Base-by-base conservation (phyloP, 805 yeast genomes). In the Scheffersomyces stipitis region DNA sequence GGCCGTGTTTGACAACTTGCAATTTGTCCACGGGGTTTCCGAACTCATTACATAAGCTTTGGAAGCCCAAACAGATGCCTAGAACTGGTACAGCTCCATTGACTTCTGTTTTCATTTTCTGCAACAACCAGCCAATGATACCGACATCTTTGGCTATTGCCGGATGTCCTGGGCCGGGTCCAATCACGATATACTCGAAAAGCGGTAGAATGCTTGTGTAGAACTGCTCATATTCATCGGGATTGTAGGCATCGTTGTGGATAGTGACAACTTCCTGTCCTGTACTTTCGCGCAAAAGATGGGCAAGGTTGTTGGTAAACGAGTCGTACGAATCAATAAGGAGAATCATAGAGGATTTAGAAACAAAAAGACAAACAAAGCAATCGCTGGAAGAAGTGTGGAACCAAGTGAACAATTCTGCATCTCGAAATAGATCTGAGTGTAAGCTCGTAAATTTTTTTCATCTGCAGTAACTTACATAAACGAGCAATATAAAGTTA, bases 161-260 rank as follows among this genome's bases (percentile, higher is more conserved):
- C 0, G 99, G 99, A 48, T 86, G 79, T 0, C 99, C 99, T 0
- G 99, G 99, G 0, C 99, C 99, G 0, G 99, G 99, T 0, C 99
- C 99, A 6, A 93, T 72, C 0, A 93, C 79, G 3, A 93, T 69
- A 23, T 88, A 88, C 40, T 85, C 87, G 46, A 87, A 80, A 5
- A 66, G 52, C 0, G 71, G 66, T 14, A 86, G 52, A 40, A 73
- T 69, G 1, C 51, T 40, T 4, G 49, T 46, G 33, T 84, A 64
- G 22, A 67, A 69, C 1, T 45, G 33, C 3, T 57, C 53, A 40
- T 57, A 66, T 5, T 59, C 54, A 15, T 42, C 47, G 15, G 60
- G 53, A 8, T 48, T 27, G 36, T 75, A 64, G 0, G 81, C 62
- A 52, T 85, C 88, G 55, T 82, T 81, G 51, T 80, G 85, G 23